Evolutionary conservation across 495 filamentous ascomycete species (phyloP), one percentile per base, ranked within the genome.

Genomic region (Penicillium steckii): DNA sequence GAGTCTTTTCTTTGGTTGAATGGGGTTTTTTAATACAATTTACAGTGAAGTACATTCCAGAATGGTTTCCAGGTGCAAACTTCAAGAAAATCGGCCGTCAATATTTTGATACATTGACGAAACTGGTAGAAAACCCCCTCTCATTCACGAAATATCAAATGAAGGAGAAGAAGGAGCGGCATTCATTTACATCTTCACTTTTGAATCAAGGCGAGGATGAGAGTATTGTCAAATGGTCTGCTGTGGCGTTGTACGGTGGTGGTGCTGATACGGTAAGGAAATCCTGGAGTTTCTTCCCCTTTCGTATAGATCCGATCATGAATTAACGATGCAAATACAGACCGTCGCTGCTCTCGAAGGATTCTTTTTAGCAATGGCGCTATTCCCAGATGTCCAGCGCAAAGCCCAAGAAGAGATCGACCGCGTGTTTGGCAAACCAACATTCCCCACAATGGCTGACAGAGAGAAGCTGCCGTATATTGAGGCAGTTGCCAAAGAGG

Each of bases 371-470:
- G 77, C 75, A 7, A 77, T 80, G 71, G 65, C 58, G 0, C 24
- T 78, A 3, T 78, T 67, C 56, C 80, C 81, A 0, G 67, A 78
- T 0, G 77, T 76, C 0, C 78, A 81, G 44, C 56, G 61, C 15
- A 79, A 75, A 22, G 82, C 82, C 3, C 82, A 82, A 53, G 77
- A 71, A 7, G 83, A 88, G 56, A 65, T 88, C 33, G 82, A 86
- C 56, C 53, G 60, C 10, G 74, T 84, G 3, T 57, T 81, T 8
- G 78, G 79, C 0, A 46, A 19, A 9, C 22, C 30, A 8, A 45
- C 52, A 10, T 59, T 74, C 6, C 66, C 68, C 1, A 48, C 47
- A 19, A 55, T 61, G 24, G 46, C 48, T 0, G 67, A 75, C 35
- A 61, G 65, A 3, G 53, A 52, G 9, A 54, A 63, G 0, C 53